phyloP scores from a whole-genome alignment of 2,329 filamentous ascomycete species.

The Fusarium pseudograminearum region DNA sequence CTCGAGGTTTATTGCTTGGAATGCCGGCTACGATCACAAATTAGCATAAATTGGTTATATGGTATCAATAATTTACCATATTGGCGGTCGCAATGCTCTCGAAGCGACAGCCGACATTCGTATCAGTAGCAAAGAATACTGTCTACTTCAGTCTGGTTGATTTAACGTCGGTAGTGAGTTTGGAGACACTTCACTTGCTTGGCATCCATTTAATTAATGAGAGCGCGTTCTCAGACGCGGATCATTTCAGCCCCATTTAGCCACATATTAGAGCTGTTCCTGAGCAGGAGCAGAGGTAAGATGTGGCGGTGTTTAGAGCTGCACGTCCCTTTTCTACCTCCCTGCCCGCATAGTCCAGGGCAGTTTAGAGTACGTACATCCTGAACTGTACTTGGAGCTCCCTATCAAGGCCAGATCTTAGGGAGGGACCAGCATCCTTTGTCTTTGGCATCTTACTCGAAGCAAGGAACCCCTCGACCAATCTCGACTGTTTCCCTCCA shows the following conservation, averaged over 20 bases:
- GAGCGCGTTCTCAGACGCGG: constrained; percentile 46
- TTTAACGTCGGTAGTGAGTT: constrained; percentile 17
- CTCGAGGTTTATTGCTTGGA: constrained; percentile 92
- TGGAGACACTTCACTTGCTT: constrained; percentile 33
- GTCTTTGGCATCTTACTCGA: constrained; percentile 36
- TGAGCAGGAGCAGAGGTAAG: not conserved
- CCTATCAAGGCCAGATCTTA: constrained; percentile 50
- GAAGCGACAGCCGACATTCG: constrained; percentile 41
- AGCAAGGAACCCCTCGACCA: constrained; percentile 29
- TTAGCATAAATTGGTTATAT: constrained; percentile 16
- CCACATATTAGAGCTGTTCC: constrained; percentile 23
- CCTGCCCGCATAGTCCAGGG: constrained; percentile 33
- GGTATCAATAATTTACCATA: constrained; percentile 34
- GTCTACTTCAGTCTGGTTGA: constrained; percentile 11
- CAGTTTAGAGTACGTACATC: constrained; percentile 31
- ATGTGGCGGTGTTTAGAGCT: constrained; percentile 45
- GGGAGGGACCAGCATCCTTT: constrained; percentile 45
- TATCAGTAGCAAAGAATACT: constrained; percentile 10
- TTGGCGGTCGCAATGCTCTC: constrained; percentile 32
- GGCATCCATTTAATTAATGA: constrained; percentile 38
- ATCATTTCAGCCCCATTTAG: constrained; percentile 42
- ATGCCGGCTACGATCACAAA: constrained; percentile 66
- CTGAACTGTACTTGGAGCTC: constrained; percentile 34
- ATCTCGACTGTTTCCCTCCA: constrained; percentile 5
- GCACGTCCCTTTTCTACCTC: constrained; percentile 23